Percentiles rank a stretch among this genome's conserved stretches.
These are phyloP conservation scores for Phytophthora kernoviae DNA, from an alignment of 352 stramenopile genomes.

Conservation along the genomic window DNA sequence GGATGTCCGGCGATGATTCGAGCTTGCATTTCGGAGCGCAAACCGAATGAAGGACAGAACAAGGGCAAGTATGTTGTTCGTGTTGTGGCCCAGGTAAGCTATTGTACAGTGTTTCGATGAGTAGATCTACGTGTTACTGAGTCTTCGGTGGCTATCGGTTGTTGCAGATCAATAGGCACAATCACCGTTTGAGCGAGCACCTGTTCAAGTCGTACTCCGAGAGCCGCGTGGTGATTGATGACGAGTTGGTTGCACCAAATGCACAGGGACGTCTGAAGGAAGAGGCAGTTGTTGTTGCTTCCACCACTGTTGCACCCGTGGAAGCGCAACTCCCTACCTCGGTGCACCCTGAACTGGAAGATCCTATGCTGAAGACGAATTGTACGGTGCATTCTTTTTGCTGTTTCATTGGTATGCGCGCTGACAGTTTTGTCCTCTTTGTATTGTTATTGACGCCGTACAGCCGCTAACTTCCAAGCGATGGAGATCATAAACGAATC, in stretches of 20 bases:
- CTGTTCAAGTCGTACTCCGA: slow-evolving; percentile 89
- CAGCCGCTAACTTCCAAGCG: slow-evolving; percentile 59
- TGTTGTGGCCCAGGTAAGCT: slow-evolving; percentile 74
- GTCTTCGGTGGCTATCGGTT: background rate
- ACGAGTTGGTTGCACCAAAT: slow-evolving; percentile 68
- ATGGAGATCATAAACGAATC: slow-evolving; percentile 64
- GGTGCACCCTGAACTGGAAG: slow-evolving; percentile 50
- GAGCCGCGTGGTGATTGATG: slow-evolving; percentile 85
- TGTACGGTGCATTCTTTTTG: slow-evolving; percentile 29
- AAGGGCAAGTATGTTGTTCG: slow-evolving; percentile 87
- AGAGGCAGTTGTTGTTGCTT: slow-evolving; percentile 28
- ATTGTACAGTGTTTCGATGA: background rate
- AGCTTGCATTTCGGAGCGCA: slow-evolving; percentile 81
- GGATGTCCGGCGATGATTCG: slow-evolving; percentile 85
- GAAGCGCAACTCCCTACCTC: slow-evolving; percentile 37
- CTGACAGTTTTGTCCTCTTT: no score
- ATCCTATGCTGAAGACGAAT: slow-evolving; percentile 54
- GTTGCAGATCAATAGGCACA: slow-evolving; percentile 80
- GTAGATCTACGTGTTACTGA: background rate
- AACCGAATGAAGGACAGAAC: slow-evolving; percentile 50
- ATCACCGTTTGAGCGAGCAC: slow-evolving; percentile 85
- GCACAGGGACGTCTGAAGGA: slow-evolving; percentile 54
- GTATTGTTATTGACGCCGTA: slow-evolving; percentile 7
- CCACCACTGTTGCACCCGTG: slow-evolving; percentile 23
- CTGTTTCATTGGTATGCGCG: background rate